phyloP scores from a whole-genome alignment of 129 eudicot genomes.

The Solidago caesia region DNA sequence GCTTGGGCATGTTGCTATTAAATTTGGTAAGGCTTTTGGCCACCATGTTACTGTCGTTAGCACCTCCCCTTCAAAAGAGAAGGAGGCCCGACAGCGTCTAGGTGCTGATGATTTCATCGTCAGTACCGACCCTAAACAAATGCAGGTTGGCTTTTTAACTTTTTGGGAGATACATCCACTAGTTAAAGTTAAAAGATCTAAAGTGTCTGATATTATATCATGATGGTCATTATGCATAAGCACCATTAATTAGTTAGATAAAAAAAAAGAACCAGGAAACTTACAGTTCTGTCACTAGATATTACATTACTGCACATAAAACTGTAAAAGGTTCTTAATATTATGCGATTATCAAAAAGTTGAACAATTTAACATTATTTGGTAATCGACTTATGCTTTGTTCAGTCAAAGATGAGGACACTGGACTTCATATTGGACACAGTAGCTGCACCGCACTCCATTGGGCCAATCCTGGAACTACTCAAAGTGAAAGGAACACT shows the following conservation, averaged over 20 bases:
- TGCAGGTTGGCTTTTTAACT: conserved; percentile 48
- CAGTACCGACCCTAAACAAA: conserved; percentile 59
- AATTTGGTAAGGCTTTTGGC: conserved; percentile 83
- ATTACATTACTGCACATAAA: too few relatives aligned
- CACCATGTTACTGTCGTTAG: conserved; percentile 89
- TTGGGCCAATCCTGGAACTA: conserved; percentile 73
- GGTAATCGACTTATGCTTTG: neutral
- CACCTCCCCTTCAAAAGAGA: conserved; percentile 80
- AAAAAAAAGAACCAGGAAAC: too few relatives aligned
- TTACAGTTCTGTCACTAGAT: too few relatives aligned
- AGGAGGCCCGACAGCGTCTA: conserved; percentile 58
- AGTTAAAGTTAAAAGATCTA: too few relatives aligned
- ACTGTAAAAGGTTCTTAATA: too few relatives aligned
- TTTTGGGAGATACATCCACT: neutral
- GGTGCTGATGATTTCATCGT: conserved; percentile 81
- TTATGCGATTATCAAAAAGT: too few relatives aligned
- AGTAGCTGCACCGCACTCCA: conserved; percentile 74
- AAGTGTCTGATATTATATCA: too few relatives aligned
- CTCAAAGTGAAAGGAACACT: conserved; percentile 75
- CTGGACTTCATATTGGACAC: conserved; percentile 85
- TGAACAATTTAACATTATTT: neutral
- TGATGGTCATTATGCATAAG: too few relatives aligned
- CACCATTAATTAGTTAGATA: too few relatives aligned
- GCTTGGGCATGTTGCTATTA: conserved; percentile 80
- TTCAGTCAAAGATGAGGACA: conserved; percentile 59